Base-by-base conservation (phyloP, 2,329 filamentous ascomycete genomes). In the Alternaria brassicae region DNA sequence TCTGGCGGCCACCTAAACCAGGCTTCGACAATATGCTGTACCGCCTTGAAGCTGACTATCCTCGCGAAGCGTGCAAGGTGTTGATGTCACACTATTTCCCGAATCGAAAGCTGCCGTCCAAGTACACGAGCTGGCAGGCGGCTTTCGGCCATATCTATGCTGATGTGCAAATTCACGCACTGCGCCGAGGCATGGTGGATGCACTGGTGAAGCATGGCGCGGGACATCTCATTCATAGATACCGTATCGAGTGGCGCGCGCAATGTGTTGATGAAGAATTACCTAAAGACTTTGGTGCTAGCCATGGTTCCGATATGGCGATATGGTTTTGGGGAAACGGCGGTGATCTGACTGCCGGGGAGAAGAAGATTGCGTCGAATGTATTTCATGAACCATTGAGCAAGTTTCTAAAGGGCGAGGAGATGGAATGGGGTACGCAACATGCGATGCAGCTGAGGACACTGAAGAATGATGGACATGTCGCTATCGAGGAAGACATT, bases 271-370 rank as follows among this genome's bases (percentile, higher is more conserved):
- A 83, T 44, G 61, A 66, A 6, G 62, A 65, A 3, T 66, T 81
- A 9, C 83, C 84, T 1, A 72, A 70, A 1, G 75, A 79, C 39
- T 86, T 82, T 80, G 83, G 82, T 3, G 84, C 84, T 3, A 86
- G 84, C 15, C 85, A 87, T 67, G 79, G 79, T 0, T 82, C 82
- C 0, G 85, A 87, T 61, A 78, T 82, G 67, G 73, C 78, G 6
- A 80, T 86, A 28, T 87, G 85, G 85, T 84, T 86, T 56, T 86
- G 81, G 80, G 85, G 85, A 0, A 80, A 82, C 62, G 82, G 81
- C 1, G 74, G 72, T 4, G 58, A 66, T 0, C 56, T 86, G 51
- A 77, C 71, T 6, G 68, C 69, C 0, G 63, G 70, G 8, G 85
- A 87, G 70, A 83, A 84, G 67, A 48, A 49, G 6, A 57, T 82